Evolutionary conservation across 2,329 filamentous ascomycete genomes (phyloP).

Genomic region (Xylariaceae sp.): DNA sequence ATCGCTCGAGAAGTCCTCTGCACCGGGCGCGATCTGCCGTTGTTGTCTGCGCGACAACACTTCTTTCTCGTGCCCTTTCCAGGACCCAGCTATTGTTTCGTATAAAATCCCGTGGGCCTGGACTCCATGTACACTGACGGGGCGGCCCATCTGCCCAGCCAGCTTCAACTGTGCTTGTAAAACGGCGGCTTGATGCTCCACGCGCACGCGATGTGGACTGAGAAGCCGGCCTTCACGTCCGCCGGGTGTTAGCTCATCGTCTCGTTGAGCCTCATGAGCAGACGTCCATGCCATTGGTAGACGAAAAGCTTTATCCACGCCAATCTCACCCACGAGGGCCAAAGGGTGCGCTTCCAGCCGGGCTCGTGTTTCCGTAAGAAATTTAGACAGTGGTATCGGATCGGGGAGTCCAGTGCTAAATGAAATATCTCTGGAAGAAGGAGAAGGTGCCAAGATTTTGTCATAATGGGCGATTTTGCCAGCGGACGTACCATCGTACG

Average conservation of each 20-base stretch:
- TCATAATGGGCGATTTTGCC: constrained; percentile 59
- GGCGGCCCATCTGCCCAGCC: constrained; percentile 61
- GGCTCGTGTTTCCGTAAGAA: constrained; percentile 51
- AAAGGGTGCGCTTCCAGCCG: constrained; percentile 55
- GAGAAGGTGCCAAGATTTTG: constrained; percentile 56
- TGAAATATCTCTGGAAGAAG: constrained; percentile 38
- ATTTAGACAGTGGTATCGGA: constrained; percentile 56
- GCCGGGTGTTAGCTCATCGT: constrained; percentile 58
- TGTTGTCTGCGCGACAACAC: constrained; percentile 58
- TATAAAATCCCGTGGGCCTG: constrained; percentile 70
- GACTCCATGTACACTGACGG: constrained; percentile 70
- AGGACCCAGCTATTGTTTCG: constrained; percentile 60
- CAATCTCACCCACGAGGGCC: constrained; percentile 73
- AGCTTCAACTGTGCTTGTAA: constrained; percentile 66
- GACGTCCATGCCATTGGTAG: constrained; percentile 59
- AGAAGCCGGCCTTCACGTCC: constrained; percentile 66
- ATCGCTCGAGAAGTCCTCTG: constrained; percentile 43
- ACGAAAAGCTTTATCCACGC: constrained; percentile 72
- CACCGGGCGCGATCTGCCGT: constrained; percentile 44
- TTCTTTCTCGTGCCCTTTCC: constrained; percentile 66
- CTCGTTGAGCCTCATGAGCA: constrained; percentile 35
- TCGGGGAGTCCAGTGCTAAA: constrained; percentile 53
- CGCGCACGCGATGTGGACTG: constrained; percentile 63
- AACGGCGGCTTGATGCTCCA: constrained; percentile 65
- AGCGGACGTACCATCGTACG: constrained; percentile 33